phyloP scores from a whole-genome alignment of 495 filamentous ascomycete genomes.

The Penicillium canariense region DNA sequence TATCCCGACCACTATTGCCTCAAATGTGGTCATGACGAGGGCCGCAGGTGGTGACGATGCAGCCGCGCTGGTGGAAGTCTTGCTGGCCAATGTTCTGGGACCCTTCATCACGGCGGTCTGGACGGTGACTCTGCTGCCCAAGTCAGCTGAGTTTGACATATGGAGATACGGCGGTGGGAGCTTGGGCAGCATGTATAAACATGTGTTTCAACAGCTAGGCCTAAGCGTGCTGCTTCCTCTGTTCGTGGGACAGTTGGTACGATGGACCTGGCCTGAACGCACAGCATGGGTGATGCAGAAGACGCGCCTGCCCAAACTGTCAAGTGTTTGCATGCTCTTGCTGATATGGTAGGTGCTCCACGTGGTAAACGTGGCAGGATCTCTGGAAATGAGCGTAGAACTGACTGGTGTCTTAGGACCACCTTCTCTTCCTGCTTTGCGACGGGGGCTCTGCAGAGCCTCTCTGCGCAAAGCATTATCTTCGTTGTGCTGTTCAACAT shows the following conservation, averaged over 20 bases:
- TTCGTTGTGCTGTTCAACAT: conserved; percentile 55
- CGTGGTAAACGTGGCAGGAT: not conserved
- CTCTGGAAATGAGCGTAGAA: not conserved
- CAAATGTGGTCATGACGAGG: conserved; percentile 58
- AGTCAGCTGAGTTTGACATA: conserved; percentile 38
- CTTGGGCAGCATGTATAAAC: conserved; percentile 49
- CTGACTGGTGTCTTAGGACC: conserved; percentile 31
- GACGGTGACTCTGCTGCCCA: conserved; percentile 50
- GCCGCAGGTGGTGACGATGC: conserved; percentile 55
- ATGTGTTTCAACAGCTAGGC: conserved; percentile 52
- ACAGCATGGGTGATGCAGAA: conserved; percentile 40
- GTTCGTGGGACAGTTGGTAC: conserved; percentile 46
- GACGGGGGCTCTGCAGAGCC: conserved; percentile 46
- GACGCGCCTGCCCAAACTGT: conserved; percentile 46
- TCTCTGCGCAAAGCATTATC: conserved; percentile 46
- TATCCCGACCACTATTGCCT: conserved; percentile 58
- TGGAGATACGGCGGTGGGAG: conserved; percentile 45
- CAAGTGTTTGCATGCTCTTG: conserved; percentile 45
- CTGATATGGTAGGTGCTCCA: conserved; percentile 48
- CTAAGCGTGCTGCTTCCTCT: conserved; percentile 50
- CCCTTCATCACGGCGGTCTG: conserved; percentile 52
- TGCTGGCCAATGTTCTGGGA: conserved; percentile 53
- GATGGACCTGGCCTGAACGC: conserved; percentile 47
- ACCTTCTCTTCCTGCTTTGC: conserved; percentile 56
- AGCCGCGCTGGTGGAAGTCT: conserved; percentile 52